phyloP scores from a whole-genome alignment of 2,329 filamentous ascomycete genomes.

The Fusarium globosum region DNA sequence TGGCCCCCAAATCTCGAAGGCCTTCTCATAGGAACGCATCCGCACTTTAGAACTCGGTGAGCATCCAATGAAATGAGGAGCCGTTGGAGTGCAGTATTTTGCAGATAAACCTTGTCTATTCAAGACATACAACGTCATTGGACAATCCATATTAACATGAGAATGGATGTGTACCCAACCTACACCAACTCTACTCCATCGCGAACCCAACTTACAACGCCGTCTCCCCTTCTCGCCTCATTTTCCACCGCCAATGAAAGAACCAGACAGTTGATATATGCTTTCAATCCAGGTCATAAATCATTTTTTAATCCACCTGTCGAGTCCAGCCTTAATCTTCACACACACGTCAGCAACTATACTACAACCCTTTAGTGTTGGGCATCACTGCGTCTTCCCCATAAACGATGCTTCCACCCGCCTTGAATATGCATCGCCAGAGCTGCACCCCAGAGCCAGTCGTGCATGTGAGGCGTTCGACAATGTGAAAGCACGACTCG shows the following conservation, averaged over 20 bases:
- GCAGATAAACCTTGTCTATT: slow-evolving; percentile 16
- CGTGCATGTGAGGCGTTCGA: slow-evolving; percentile 30
- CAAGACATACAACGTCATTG: slow-evolving; percentile 11
- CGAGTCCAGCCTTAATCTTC: slow-evolving; percentile 2
- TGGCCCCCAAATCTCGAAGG: slow-evolving; percentile 2
- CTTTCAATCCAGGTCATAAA: slow-evolving; percentile 4
- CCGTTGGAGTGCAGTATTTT: slow-evolving; percentile 9
- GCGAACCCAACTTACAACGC: neutral
- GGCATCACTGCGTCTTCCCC: slow-evolving; percentile 42
- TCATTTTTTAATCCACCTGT: neutral
- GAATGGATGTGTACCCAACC: slow-evolving; percentile 23
- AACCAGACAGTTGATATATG: neutral
- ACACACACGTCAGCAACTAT: slow-evolving; percentile 31
- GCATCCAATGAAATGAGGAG: slow-evolving; percentile 18
- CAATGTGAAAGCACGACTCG: slow-evolving; percentile 11
- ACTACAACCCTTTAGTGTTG: slow-evolving; percentile 29
- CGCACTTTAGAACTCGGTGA: slow-evolving; percentile 2
- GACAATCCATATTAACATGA: slow-evolving; percentile 6
- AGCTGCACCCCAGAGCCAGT: slow-evolving; percentile 36
- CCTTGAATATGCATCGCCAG: slow-evolving; percentile 20
- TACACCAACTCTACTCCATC: slow-evolving; percentile 13
- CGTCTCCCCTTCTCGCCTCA: slow-evolving; percentile 10
- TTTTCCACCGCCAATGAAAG: neutral
- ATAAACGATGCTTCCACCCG: slow-evolving; percentile 16
- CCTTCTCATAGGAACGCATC: slow-evolving; percentile 11